A percentile compares a stretch with the other conserved stretches of the same genome.
Conservation (phyloP, 78 protist species). For the Dictyostelium capitatum region DNA sequence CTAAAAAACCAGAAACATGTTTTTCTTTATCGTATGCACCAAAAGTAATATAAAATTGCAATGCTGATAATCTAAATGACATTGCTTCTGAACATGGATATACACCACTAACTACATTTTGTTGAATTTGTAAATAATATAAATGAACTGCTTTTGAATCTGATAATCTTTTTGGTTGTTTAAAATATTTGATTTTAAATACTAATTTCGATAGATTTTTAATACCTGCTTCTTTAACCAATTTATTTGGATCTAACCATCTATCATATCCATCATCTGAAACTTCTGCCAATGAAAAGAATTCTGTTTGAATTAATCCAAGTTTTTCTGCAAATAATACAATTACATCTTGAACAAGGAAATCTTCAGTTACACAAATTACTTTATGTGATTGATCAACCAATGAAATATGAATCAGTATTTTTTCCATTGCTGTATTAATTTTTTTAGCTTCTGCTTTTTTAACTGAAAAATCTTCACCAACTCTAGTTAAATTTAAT, state of each 20-base stretch:
- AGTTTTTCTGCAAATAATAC: slow-evolving; percentile 46
- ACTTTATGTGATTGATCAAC: slow-evolving; percentile 75
- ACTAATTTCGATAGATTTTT: slow-evolving; percentile 38
- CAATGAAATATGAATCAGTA: slow-evolving; percentile 43
- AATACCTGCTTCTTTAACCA: slow-evolving; percentile 46
- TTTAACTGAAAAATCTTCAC: slow-evolving; percentile 40
- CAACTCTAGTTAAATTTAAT: slow-evolving; percentile 53
- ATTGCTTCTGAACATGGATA: slow-evolving; percentile 81
- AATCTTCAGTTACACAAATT: slow-evolving; percentile 71
- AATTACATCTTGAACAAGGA: slow-evolving; percentile 58
- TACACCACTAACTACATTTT: slow-evolving; percentile 46
- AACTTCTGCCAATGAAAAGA: slow-evolving; percentile 52
- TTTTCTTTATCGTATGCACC: slow-evolving; percentile 66
- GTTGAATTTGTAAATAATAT: slow-evolving; percentile 66
- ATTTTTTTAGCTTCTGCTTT: slow-evolving; percentile 27
- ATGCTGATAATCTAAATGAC: slow-evolving; percentile 55
- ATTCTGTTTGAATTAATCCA: slow-evolving; percentile 58
- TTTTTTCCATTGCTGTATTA: slow-evolving; percentile 27
- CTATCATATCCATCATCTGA: slow-evolving; percentile 66
- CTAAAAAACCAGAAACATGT: slow-evolving; percentile 72
- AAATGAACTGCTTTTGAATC: slow-evolving; percentile 71
- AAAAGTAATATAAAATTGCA: slow-evolving; percentile 56
- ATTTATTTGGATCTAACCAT: slow-evolving; percentile 68
- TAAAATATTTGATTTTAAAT: slow-evolving; percentile 65
- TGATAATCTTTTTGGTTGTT: slow-evolving; percentile 56